These are phyloP conservation scores for Xylona heveae DNA, from an alignment of 495 filamentous ascomycete genomes.

Conservation along the genomic window DNA sequence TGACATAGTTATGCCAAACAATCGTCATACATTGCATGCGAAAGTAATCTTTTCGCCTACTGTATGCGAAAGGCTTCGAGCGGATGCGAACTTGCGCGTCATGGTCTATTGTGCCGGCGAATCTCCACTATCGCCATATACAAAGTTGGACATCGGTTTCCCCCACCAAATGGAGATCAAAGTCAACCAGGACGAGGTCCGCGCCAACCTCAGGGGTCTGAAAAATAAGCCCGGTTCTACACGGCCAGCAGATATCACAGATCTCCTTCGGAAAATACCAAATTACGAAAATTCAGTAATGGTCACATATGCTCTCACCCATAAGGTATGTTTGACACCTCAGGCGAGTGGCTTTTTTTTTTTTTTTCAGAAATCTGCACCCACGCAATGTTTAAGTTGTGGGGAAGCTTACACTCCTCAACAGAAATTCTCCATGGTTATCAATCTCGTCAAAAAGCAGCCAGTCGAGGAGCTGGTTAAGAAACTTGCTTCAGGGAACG, in stretches of 20 bases:
- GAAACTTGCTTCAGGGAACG: constrained; percentile 38
- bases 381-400: constrained; percentile 9
- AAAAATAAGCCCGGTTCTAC: constrained; percentile 94
- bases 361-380: constrained; percentile 4
- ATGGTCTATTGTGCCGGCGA: constrained; percentile 64
- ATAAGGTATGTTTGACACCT: constrained; percentile 55
- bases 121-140: constrained; percentile 30
- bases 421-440: constrained; percentile 55
- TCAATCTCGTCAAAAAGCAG: constrained; percentile 52
- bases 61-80: constrained; percentile 24
- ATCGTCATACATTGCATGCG: constrained; percentile 32
- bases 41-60: constrained; percentile 28
- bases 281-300: constrained; percentile 55
- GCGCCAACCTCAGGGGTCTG: constrained; percentile 72
- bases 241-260: constrained; percentile 75
- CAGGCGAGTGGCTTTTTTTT: constrained; percentile 5
- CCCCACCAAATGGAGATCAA: constrained; percentile 83
- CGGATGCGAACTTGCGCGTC: constrained; percentile 33
- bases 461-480: constrained; percentile 52
- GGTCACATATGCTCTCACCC: constrained; percentile 81
- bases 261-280: constrained; percentile 41
- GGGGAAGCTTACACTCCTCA: constrained; percentile 7
- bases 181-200: constrained; percentile 69
- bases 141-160: constrained; percentile 56
- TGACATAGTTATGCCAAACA: constrained; percentile 29